Evolutionary conservation across 73 alveolate species (phyloP), one percentile per base, ranked within the genome.

Genomic region (Paramecium sonneborni): DNA sequence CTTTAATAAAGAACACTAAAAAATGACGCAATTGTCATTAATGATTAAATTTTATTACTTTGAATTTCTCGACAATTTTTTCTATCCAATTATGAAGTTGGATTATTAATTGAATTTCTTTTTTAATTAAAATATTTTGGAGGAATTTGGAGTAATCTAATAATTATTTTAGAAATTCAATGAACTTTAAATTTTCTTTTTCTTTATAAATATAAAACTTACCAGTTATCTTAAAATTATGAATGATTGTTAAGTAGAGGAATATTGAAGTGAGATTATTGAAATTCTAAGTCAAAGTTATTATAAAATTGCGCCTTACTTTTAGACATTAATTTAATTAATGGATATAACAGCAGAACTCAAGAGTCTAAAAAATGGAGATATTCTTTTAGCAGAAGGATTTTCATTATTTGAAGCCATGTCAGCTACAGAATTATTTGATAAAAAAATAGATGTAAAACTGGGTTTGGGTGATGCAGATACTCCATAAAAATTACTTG

Each of bases 291-390:
- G 12, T 74, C 87, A 15, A 12, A 9, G 4, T 62, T 39, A 23
- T 15, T 62, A 5, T 34, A 24, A 14, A 18, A 35, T 74, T 35
- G 58, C 24, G 38, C 39, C 30, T 34, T 35, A 28, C 68, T 74
- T 74, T 74, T 74, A 37, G 21, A 28, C 87, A 74, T 74, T 52
- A 74, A 74, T 74, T 79, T 79, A 41, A 79, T 43, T 79, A 30
- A 79, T 79, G 90, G 90, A 79, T 79, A 79, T 79, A 18, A 79
- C 41, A 24, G 90, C 41, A 21, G 76, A 79, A 23, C 74, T 79
- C 5, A 23, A 6, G 18, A 28, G 57, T 30, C 90, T 79, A n/a
- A 34, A 38, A 23, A 28, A 79, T 39, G 90, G 90, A 23, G 76
- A 38, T 1, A 79, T 79, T 24, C 74, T 79, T 20, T 44, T 79